Base-by-base conservation (phyloP, 2,329 filamentous ascomycete species). In the Sclerotinia spermophila region DNA sequence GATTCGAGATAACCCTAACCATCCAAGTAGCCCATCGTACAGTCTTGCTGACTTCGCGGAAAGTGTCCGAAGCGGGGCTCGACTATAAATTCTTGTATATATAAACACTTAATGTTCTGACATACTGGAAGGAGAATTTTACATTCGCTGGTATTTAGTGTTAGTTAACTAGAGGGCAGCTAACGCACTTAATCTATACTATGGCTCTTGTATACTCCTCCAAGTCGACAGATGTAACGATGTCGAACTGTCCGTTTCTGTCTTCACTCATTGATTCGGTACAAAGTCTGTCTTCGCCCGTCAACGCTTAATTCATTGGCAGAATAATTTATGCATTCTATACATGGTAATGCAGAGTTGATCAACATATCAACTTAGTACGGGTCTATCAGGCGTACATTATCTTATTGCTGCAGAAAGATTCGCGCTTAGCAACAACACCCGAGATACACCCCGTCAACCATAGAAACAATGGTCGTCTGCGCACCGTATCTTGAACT, bases 1-100 rank as follows among this genome's bases (percentile, higher is more conserved):
- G 13, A 40, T 59, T 15, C 19, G 44, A 35, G 24, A 30, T 17
- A 5, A 15, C 21, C 11, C 42, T 24, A 33, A 24, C 6, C 11
- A 33, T 62, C 10, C 2, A 21, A n/a, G 19, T n/a, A 24, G 0
- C 1, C 33, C 7, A 19, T 24, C 2, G 3, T 48, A 64, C 11
- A 48, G 42, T 13, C 30, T 48, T 24, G 8, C 0, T 2, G 24
- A 0, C 0, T 11, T 17, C 1, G 3, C 15, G 19, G 3, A 33
- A 62, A 35, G 6, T 33, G 21, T 2, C 2, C 6, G 19, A 33
- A 15, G 27, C 30, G 8, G 8, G 10, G 4, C 5, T 45, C 30
- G 8, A 13, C 5, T 44, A 24, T 13, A 45, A 5, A 33, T 21
- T 6, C 21, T 30, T n/a, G 40, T 45, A 62, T 45, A 62, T 33